Evolutionary conservation across 768 basidiomycete species (phyloP).

Genomic region (Chalciporus chontae): DNA sequence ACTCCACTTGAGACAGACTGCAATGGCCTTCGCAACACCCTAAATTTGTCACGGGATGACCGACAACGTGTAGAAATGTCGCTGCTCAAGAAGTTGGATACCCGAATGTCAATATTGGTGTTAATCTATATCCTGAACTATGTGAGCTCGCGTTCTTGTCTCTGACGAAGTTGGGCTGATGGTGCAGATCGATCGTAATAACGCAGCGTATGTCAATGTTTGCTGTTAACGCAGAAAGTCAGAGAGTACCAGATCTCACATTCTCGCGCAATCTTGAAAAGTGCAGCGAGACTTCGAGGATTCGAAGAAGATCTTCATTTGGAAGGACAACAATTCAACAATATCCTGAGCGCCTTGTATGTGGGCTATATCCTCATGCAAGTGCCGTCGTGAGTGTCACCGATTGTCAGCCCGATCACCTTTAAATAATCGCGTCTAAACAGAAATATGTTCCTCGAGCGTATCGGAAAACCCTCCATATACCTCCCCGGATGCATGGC

Average conservation of each 20-base stretch:
- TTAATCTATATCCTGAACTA: slow-evolving; percentile 36
- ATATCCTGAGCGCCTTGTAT: slow-evolving; percentile 64
- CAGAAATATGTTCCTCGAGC: slow-evolving; percentile 70
- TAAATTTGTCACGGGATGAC: slow-evolving; percentile 9
- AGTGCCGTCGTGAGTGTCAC: slow-evolving; percentile 58
- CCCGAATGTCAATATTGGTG: slow-evolving; percentile 34
- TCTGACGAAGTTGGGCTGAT: neutral
- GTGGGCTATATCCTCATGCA: slow-evolving; percentile 79
- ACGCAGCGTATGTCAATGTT: slow-evolving; percentile 49
- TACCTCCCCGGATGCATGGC: slow-evolving; percentile 68
- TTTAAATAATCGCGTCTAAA: neutral
- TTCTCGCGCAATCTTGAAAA: slow-evolving; percentile 22
- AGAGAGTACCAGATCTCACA: neutral
- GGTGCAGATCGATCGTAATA: slow-evolving; percentile 64
- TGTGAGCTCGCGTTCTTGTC: slow-evolving; percentile 14
- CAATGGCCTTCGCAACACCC: neutral
- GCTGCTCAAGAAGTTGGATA: slow-evolving; percentile 36
- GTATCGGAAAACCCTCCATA: slow-evolving; percentile 63
- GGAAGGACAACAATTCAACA: slow-evolving; percentile 59
- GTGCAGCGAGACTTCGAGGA: slow-evolving; percentile 69
- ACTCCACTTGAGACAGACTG: neutral
- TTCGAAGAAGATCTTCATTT: slow-evolving; percentile 68
- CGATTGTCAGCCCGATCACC: neutral
- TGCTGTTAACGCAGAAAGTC: neutral
- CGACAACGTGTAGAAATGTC: slow-evolving; percentile 39